These are phyloP conservation scores for Prunus armeniaca DNA, from an alignment of 306 rosid species.

Conservation along the genomic window DNA sequence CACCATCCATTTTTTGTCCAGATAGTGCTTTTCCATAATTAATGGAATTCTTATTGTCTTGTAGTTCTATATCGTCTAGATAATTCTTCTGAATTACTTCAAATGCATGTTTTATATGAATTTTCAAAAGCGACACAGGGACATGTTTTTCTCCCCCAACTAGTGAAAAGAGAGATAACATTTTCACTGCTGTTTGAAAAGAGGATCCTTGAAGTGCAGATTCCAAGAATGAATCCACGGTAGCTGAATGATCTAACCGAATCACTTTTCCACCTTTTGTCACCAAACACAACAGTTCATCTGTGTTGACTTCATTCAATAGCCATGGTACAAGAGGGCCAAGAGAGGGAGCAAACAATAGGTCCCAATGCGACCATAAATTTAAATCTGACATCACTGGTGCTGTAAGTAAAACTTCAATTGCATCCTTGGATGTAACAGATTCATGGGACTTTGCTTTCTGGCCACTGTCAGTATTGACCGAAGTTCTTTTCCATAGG, in stretches of 20 bases:
- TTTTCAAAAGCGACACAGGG: slow-evolving; percentile 72
- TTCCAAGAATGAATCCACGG: slow-evolving; percentile 71
- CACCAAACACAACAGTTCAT: slow-evolving; percentile 72
- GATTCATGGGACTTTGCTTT: slow-evolving; percentile 27
- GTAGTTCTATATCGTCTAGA: slow-evolving; percentile 38
- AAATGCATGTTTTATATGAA: slow-evolving; percentile 67
- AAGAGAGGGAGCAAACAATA: slow-evolving; percentile 68
- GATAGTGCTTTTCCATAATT: slow-evolving; percentile 33
- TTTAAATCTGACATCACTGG: slow-evolving; percentile 83
- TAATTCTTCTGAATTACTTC: slow-evolving; percentile 59
- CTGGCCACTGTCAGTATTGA: slow-evolving; percentile 24
- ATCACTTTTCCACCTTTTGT: slow-evolving; percentile 75
- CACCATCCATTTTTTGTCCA: slow-evolving; percentile 23
- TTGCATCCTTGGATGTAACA: slow-evolving; percentile 56
- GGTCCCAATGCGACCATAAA: slow-evolving; percentile 95
- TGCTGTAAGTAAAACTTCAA: slow-evolving; percentile 59
- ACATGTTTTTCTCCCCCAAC: slow-evolving; percentile 73
- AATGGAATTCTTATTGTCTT: slow-evolving; percentile 32
- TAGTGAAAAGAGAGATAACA: slow-evolving; percentile 62
- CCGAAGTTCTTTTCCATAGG: slow-evolving; percentile 29
- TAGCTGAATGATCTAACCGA: slow-evolving; percentile 73
- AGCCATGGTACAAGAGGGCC: slow-evolving; percentile 87
- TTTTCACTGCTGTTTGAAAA: slow-evolving; percentile 69
- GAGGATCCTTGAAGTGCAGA: slow-evolving; percentile 80
- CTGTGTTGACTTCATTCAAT: slow-evolving; percentile 58